phyloP scores from a whole-genome alignment of 768 basidiomycete species.

The Termitomyces sp. region DNA sequence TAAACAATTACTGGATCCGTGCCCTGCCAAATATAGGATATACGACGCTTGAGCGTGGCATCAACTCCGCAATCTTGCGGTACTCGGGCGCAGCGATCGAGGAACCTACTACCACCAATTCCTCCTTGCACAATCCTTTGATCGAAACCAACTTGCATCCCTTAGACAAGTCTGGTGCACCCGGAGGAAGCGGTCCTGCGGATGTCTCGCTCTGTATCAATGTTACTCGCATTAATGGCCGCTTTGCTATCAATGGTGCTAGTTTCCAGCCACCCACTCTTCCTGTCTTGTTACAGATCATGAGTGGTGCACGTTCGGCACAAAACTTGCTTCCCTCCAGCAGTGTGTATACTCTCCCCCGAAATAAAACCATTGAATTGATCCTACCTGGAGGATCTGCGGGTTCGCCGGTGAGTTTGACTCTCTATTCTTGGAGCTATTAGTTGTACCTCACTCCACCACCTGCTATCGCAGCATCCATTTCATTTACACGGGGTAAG shows the following conservation, averaged over 20 bases:
- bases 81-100: not conserved
- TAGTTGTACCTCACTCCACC: not conserved
- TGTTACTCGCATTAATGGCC: not conserved
- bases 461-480: slow-evolving; percentile 13
- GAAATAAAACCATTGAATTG: slow-evolving; percentile 41
- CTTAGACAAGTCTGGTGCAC: not conserved
- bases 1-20: not conserved
- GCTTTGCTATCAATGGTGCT: not conserved
- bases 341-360: slow-evolving; percentile 36
- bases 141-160: not conserved
- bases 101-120: not conserved
- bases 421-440: too few species aligned
- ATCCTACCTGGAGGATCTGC: slow-evolving; percentile 28
- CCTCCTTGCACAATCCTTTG: not conserved
- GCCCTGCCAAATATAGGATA: not conserved
- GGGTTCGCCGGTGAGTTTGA: slow-evolving; percentile 22
- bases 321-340: slow-evolving; percentile 28
- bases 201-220: not conserved
- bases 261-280: not conserved
- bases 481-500: slow-evolving; percentile 26
- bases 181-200: not conserved
- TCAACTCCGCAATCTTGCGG: not conserved
- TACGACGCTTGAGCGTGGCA: not conserved
- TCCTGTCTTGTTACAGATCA: slow-evolving; percentile 2
- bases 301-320: not conserved